Evolutionary conservation across 306 rosid species (phyloP).

Genomic region (Corylus avellana): DNA sequence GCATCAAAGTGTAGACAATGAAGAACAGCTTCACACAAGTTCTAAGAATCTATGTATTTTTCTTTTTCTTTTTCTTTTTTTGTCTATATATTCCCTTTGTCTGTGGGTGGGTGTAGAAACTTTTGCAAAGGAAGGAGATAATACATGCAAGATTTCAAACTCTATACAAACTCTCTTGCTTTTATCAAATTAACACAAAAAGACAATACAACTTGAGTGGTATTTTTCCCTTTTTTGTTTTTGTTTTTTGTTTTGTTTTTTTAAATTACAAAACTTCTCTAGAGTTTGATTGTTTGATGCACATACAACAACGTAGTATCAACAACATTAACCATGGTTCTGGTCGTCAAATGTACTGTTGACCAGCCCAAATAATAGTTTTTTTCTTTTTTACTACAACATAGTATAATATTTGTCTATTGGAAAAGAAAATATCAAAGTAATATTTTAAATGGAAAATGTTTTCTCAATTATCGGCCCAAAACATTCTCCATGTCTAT

Average conservation of each 20-base stretch:
- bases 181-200: no score
- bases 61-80: neutral
- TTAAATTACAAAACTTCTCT: no score
- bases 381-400: no score
- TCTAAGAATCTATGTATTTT: neutral
- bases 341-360: neutral
- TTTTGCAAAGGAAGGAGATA: neutral
- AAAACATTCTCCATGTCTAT: neutral
- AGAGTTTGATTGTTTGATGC: no score
- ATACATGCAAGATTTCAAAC: neutral
- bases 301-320: no score
- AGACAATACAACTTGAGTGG: no score
- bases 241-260: no score
- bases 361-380: neutral
- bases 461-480: neutral
- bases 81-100: neutral
- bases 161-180: neutral
- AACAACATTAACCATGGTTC: no score
- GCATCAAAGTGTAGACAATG: slow-evolving; percentile 44
- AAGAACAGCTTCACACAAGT: slow-evolving; percentile 40
- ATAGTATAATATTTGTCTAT: no score
- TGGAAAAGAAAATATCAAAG: no score
- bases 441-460: no score
- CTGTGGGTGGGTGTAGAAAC: neutral
- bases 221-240: no score